These are phyloP conservation scores for Verticillium tricorpus DNA, from an alignment of 2,329 filamentous ascomycete species.

Conservation along the genomic window DNA sequence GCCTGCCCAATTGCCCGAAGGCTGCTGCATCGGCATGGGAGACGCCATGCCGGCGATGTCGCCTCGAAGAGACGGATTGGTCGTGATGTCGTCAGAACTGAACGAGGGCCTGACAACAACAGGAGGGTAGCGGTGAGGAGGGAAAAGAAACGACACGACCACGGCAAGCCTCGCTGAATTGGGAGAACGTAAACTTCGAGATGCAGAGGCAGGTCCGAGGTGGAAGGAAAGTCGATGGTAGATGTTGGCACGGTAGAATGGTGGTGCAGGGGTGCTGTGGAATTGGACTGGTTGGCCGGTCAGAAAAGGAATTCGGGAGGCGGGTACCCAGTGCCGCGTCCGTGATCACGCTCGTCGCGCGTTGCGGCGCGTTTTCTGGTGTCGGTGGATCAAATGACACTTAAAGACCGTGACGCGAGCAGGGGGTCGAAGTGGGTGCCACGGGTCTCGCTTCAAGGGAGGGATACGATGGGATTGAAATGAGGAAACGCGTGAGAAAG, in stretches of 20 bases:
- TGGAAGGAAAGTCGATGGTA: not conserved
- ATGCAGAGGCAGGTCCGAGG: not conserved
- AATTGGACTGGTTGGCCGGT: not conserved
- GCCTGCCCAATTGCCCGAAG: not conserved
- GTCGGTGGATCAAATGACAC: not conserved
- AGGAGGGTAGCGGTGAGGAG: not conserved
- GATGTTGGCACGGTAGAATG: not conserved
- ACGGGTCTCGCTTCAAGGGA: not conserved
- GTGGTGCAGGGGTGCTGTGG: not conserved
- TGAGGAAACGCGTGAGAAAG: not conserved
- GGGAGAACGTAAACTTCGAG: not conserved
- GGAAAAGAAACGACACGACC: not conserved
- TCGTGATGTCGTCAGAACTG: not conserved
- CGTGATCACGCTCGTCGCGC: not conserved
- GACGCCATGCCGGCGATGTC: not conserved
- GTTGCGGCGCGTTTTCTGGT: not conserved
- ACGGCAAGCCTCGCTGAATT: not conserved
- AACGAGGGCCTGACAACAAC: not conserved
- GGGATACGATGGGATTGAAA: not conserved
- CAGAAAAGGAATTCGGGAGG: not conserved
- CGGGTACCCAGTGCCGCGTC: not conserved
- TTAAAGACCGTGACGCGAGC: not conserved
- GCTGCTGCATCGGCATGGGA: not conserved
- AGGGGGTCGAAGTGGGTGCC: not conserved
- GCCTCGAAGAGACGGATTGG: not conserved